Conservation (phyloP, 2,329 filamentous ascomycete genomes). For the Fusarium poae region DNA sequence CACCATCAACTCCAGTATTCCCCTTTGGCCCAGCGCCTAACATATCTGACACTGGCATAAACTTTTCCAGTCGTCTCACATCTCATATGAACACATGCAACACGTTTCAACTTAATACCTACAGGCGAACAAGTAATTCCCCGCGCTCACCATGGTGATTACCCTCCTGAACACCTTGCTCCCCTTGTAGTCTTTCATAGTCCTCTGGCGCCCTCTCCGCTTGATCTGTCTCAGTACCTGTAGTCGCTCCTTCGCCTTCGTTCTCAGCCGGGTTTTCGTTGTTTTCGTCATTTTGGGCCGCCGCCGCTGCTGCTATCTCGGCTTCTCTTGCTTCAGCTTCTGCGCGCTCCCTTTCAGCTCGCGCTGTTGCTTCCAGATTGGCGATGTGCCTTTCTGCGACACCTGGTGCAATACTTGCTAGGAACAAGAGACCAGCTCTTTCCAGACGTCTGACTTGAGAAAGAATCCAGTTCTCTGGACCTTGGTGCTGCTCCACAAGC, state of each 20-base stretch:
- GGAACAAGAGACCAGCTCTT: slow-evolving; percentile 71
- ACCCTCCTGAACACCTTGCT: slow-evolving; percentile 24
- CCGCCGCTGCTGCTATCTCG: slow-evolving; percentile 49
- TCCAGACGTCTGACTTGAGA: slow-evolving; percentile 66
- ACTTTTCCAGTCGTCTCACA: slow-evolving; percentile 39
- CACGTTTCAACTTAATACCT: slow-evolving; percentile 17
- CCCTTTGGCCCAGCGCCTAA: slow-evolving; percentile 33
- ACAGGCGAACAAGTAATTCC: slow-evolving; percentile 45
- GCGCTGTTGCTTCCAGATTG: slow-evolving; percentile 66
- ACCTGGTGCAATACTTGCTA: slow-evolving; percentile 75
- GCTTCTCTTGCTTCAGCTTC: slow-evolving; percentile 57
- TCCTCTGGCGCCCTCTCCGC: slow-evolving; percentile 38
- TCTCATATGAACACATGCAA: slow-evolving; percentile 34
- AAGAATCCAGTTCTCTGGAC: slow-evolving; percentile 52
- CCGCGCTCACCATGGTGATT: slow-evolving; percentile 32
- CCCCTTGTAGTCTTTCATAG: slow-evolving; percentile 13
- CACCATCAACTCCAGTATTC: slow-evolving; percentile 43
- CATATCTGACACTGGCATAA: slow-evolving; percentile 24
- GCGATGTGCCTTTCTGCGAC: slow-evolving; percentile 75
- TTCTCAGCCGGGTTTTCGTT: slow-evolving; percentile 29
- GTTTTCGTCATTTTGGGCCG: slow-evolving; percentile 43
- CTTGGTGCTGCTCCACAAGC: slow-evolving; percentile 59
- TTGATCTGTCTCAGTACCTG: slow-evolving; percentile 16
- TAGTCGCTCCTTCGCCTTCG: slow-evolving; percentile 15
- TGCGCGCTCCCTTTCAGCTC: slow-evolving; percentile 59